phyloP scores from a whole-genome alignment of 1,284 basidiomycete genomes.

The Ceratorhiza oryzae-sativae region DNA sequence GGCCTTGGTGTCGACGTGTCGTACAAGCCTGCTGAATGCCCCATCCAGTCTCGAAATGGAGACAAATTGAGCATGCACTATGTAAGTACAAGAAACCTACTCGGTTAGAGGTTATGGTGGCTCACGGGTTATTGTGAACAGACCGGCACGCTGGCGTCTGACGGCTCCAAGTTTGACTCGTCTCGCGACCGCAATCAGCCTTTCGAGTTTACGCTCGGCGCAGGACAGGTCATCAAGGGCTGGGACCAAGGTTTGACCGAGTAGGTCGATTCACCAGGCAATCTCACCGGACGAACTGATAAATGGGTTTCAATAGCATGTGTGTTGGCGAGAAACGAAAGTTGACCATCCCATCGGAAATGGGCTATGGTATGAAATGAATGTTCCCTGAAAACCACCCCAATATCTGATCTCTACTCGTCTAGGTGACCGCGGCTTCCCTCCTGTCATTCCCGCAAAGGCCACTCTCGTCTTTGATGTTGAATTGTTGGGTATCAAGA shows the following conservation, averaged over 20 bases:
- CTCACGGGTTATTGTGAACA: constrained; percentile 49
- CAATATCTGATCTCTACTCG: not conserved
- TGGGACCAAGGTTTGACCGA: constrained; percentile 79
- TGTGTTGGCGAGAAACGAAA: constrained; percentile 90
- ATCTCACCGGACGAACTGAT: too few species aligned
- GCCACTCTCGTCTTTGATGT: constrained; percentile 90
- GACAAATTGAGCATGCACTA: constrained; percentile 80
- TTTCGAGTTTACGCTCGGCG: constrained; percentile 73
- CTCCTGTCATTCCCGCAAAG: constrained; percentile 79
- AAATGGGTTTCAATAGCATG: constrained; percentile 64
- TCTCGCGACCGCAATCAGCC: constrained; percentile 76
- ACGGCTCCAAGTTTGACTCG: constrained; percentile 83
- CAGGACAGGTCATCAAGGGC: constrained; percentile 81
- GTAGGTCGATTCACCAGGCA: too few species aligned
- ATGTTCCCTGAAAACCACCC: constrained; percentile 44
- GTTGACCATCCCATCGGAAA: constrained; percentile 80
- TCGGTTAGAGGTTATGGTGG: not conserved
- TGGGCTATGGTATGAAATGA: constrained; percentile 79
- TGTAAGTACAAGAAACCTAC: constrained; percentile 56
- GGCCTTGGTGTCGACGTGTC: constrained; percentile 66
- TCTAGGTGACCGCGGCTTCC: constrained; percentile 76
- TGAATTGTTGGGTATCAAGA: constrained; percentile 70
- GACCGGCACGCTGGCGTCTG: constrained; percentile 77
- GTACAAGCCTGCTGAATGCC: constrained; percentile 65
- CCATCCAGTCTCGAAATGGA: constrained; percentile 64